phyloP scores from a whole-genome alignment of 768 basidiomycete species.

The Suillus lakei region DNA sequence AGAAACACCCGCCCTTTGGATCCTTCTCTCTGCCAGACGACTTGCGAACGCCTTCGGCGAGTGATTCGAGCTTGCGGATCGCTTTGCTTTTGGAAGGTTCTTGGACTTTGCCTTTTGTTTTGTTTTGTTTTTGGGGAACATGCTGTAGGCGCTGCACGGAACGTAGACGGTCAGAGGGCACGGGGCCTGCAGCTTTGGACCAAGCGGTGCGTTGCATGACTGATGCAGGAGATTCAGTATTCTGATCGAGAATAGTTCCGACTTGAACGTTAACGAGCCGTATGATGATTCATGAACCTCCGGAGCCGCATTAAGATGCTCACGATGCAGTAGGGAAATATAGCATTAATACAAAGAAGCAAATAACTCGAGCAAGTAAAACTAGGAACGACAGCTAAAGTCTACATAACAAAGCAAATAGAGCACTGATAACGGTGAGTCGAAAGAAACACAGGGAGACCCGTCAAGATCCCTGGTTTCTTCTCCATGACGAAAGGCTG shows the following conservation, averaged over 20 bases:
- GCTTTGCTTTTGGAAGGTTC: slow-evolving; percentile 51
- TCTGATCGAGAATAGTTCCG: not conserved
- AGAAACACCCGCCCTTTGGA: slow-evolving; percentile 71
- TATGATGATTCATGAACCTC: not conserved
- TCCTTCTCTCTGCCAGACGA: slow-evolving; percentile 48
- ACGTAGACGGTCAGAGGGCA: slow-evolving; percentile 60
- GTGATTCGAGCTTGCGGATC: slow-evolving; percentile 51
- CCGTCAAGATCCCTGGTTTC: slow-evolving; percentile 62
- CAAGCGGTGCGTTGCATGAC: slow-evolving; percentile 16
- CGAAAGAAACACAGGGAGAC: not conserved
- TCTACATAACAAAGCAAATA: slow-evolving; percentile 18
- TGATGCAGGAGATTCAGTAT: too few species aligned
- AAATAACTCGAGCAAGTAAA: not conserved
- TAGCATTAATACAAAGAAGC: not conserved
- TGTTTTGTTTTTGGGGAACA: slow-evolving; percentile 27
- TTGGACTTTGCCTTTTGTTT: slow-evolving; percentile 42
- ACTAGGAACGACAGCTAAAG: not conserved
- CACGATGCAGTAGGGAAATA: too few species aligned
- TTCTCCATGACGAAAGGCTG: slow-evolving; percentile 72
- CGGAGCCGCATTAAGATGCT: not conserved
- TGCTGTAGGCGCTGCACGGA: slow-evolving; percentile 17
- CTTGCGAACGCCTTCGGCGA: slow-evolving; percentile 45
- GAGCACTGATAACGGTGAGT: slow-evolving; percentile 12
- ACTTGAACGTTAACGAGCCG: not conserved
- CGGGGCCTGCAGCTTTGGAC: slow-evolving; percentile 41